Evolutionary conservation across 805 yeast genomes (phyloP).

Genomic region (Candida methanosorbosa): DNA sequence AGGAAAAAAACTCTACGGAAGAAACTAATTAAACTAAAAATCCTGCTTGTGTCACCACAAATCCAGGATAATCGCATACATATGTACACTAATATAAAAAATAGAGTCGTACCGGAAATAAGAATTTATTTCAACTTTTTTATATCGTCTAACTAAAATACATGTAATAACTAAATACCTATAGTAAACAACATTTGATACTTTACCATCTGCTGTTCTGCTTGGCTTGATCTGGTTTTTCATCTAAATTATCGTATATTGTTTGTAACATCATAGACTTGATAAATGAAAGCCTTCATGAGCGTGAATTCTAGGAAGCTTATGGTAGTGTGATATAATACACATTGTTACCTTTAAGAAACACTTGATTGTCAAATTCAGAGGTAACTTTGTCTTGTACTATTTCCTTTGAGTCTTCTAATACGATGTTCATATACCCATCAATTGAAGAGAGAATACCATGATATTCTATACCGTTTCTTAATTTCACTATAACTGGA

Average conservation of each 20-base stretch:
- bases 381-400: slow-evolving; percentile 41
- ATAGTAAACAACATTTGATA: too few species aligned
- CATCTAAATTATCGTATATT: too few species aligned
- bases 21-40: not conserved
- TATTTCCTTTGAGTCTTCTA: slow-evolving; percentile 67
- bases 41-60: too few species aligned
- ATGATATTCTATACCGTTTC: slow-evolving; percentile 79
- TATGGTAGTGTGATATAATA: slow-evolving; percentile 28
- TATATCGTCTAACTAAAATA: too few species aligned
- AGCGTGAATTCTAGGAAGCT: not conserved
- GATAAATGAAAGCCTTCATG: not conserved
- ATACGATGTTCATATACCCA: slow-evolving; percentile 92
- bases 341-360: slow-evolving; percentile 83
- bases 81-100: too few species aligned
- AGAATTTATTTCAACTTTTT: too few species aligned
- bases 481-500: slow-evolving; percentile 71
- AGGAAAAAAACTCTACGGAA: too few species aligned
- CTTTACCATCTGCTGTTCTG: too few species aligned
- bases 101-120: too few species aligned
- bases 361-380: slow-evolving; percentile 62
- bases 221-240: too few species aligned
- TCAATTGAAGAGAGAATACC: slow-evolving; percentile 72
- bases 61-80: too few species aligned
- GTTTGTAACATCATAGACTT: slow-evolving; percentile 12
- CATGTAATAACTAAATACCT: too few species aligned